phyloP scores from a whole-genome alignment of 768 basidiomycete species.

The Podaxis sp. region DNA sequence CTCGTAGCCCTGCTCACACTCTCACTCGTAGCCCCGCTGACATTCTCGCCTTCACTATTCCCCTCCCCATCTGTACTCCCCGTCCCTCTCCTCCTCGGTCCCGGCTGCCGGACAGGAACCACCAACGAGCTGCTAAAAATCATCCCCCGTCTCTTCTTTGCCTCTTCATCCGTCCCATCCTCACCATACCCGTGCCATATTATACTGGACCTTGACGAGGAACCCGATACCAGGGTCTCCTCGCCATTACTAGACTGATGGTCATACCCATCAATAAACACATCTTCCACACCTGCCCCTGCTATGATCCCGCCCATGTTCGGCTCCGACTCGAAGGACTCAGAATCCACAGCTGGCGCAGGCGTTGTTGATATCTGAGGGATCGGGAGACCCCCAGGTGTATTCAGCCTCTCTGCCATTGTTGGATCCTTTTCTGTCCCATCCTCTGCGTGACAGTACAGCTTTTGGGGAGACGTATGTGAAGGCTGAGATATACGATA shows the following conservation, averaged over 20 bases:
- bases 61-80: background rate
- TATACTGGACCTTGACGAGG: background rate
- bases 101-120: background rate
- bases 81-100: background rate
- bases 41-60: slow-evolving; percentile 3
- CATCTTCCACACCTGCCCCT: background rate
- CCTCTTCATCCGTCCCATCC: background rate
- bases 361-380: slow-evolving; percentile 47
- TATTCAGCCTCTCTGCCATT: background rate
- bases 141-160: slow-evolving; percentile 2
- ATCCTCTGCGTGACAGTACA: background rate
- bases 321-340: slow-evolving; percentile 6
- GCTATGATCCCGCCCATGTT: background rate
- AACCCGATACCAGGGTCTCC: background rate
- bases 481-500: background rate
- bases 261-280: background rate
- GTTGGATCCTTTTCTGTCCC: background rate
- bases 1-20: background rate
- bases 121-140: slow-evolving; percentile 7
- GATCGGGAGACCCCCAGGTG: slow-evolving; percentile 42
- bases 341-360: background rate
- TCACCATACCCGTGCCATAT: background rate
- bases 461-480: background rate
- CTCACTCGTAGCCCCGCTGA: slow-evolving; percentile 1
- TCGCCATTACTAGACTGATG: background rate